These are phyloP conservation scores for Fusarium nygamai DNA, from an alignment of 2,329 filamentous ascomycete species.

Conservation along the genomic window DNA sequence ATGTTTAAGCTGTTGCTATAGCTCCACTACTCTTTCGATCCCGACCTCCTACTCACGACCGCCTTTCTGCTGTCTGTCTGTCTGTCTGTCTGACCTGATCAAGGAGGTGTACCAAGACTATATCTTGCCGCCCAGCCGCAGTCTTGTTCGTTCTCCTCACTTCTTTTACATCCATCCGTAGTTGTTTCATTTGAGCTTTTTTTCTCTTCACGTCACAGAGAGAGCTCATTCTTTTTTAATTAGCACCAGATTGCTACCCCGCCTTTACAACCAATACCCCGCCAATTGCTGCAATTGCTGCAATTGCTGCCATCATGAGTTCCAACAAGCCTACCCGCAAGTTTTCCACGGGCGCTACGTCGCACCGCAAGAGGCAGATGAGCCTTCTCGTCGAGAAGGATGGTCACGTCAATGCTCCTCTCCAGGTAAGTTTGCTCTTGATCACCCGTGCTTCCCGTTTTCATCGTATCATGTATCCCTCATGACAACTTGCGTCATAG, in stretches of 20 bases:
- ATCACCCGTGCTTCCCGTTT: not conserved
- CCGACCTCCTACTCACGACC: slow-evolving; percentile 38
- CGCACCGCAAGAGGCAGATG: slow-evolving; percentile 59
- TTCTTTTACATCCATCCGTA: slow-evolving; percentile 20
- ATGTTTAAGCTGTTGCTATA: slow-evolving; percentile 15
- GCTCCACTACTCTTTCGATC: slow-evolving; percentile 44
- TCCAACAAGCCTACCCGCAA: slow-evolving; percentile 46
- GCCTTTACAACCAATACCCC: slow-evolving; percentile 20
- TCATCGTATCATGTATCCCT: not conserved
- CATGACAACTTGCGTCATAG: slow-evolving; percentile 36
- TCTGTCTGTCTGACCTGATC: slow-evolving; percentile 38
- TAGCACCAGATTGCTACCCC: slow-evolving; percentile 16
- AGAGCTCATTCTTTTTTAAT: not conserved
- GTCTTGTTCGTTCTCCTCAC: slow-evolving; percentile 10
- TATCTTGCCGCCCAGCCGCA: slow-evolving; percentile 31
- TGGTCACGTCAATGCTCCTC: slow-evolving; percentile 55
- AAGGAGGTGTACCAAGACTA: slow-evolving; percentile 34
- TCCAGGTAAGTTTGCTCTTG: slow-evolving; percentile 53
- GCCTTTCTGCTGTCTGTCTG: slow-evolving; percentile 37
- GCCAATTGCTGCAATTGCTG: slow-evolving; percentile 12
- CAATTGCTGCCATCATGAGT: slow-evolving; percentile 39
- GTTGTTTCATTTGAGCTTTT: slow-evolving; percentile 4
- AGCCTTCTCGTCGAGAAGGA: slow-evolving; percentile 56
- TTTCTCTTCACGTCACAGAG: slow-evolving; percentile 10
- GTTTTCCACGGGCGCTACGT: slow-evolving; percentile 57